These are phyloP conservation scores for Tetrahymena elliotti DNA, from an alignment of 73 alveolate genomes.

Conservation along the genomic window DNA sequence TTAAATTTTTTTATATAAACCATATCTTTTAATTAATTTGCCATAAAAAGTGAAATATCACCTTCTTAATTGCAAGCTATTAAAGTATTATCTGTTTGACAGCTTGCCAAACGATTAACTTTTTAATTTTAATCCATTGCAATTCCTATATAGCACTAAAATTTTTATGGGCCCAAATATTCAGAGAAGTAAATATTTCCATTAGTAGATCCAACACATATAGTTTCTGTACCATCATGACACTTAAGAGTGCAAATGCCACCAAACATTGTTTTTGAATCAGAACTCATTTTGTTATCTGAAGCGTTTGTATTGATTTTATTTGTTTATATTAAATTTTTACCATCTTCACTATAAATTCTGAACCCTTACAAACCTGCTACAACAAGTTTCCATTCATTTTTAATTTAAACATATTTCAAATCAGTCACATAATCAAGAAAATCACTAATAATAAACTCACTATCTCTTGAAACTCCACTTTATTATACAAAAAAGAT, in stretches of 20 bases:
- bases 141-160: not conserved
- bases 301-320: not conserved
- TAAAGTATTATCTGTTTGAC: not conserved
- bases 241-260: not conserved
- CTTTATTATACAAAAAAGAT: not conserved
- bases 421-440: not conserved
- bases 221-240: not conserved
- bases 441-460: not conserved
- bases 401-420: not conserved
- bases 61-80: not conserved
- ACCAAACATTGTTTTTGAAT: not conserved
- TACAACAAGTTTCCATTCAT: not conserved
- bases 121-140: not conserved
- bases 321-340: not conserved
- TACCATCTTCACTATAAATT: not conserved
- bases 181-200: not conserved
- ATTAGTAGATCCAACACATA: not conserved
- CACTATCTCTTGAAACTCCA: not conserved
- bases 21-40: not conserved
- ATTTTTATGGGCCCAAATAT: not conserved
- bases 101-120: not conserved
- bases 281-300: not conserved
- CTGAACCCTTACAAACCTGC: not conserved
- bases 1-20: not conserved
- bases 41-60: not conserved